phyloP scores from a whole-genome alignment of 805 yeast species.

The Wickerhamomyces rabaulensis region DNA sequence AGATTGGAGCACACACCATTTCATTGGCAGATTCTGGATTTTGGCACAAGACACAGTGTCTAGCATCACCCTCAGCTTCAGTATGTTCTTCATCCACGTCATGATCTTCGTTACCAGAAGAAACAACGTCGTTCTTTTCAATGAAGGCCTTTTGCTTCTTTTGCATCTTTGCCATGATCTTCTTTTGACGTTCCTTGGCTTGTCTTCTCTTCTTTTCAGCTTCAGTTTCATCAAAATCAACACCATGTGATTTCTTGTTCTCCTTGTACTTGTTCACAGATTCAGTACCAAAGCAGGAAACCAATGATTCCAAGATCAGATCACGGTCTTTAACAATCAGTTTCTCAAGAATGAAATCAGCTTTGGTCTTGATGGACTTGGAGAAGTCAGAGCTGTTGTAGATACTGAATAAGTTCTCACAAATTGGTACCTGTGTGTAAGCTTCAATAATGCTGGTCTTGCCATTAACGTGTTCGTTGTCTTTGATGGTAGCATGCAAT shows the following conservation, averaged over 20 bases:
- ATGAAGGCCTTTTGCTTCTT: conserved; percentile 75
- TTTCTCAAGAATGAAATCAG: conserved; percentile 48
- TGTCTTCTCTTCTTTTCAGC: conserved; percentile 47
- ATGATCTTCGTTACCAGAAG: conserved; percentile 33
- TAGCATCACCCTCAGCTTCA: conserved; percentile 23
- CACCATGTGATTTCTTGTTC: conserved; percentile 36
- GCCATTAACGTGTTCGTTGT: conserved; percentile 41
- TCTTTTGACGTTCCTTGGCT: conserved; percentile 60
- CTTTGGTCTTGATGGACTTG: conserved; percentile 43
- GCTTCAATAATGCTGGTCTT: conserved; percentile 33
- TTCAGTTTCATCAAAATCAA: conserved; percentile 43
- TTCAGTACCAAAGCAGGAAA: conserved; percentile 52
- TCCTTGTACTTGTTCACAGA: conserved; percentile 45
- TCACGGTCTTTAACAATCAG: conserved; percentile 44
- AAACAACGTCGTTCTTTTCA: conserved; percentile 39
- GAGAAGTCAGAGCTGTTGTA: conserved; percentile 45
- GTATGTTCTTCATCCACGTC: conserved; percentile 13
- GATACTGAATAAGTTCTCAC: conserved; percentile 49
- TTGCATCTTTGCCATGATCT: conserved; percentile 55
- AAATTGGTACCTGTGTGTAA: conserved; percentile 50
- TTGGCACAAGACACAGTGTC: conserved; percentile 57
- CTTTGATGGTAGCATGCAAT: conserved; percentile 57
- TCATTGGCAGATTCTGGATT: conserved; percentile 40
- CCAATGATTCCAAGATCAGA: conserved; percentile 44
- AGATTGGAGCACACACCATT: conserved; percentile 55